Conservation (phyloP, 371 early-diverging fungal species). For the Mucor velutinosus region DNA sequence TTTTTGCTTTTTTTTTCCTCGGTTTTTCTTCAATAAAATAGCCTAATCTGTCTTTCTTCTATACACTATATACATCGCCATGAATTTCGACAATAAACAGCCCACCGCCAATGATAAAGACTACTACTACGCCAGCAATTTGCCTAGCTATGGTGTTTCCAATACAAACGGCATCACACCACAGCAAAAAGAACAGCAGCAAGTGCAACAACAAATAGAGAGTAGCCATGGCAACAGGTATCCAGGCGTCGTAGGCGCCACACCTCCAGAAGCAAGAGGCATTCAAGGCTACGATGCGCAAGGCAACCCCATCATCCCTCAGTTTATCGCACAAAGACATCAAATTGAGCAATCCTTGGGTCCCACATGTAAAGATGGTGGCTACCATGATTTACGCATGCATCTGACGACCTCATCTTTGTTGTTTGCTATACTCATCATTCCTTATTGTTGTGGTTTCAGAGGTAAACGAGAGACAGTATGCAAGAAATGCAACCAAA, state of each 20-base stretch:
- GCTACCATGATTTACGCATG: conserved; percentile 50
- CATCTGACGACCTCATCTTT: conserved; percentile 37
- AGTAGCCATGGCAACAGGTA: conserved; percentile 17
- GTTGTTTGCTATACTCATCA: conserved; percentile 35
- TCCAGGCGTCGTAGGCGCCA: conserved; percentile 40
- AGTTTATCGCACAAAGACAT: conserved; percentile 40
- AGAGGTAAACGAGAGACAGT: conserved; percentile 36
- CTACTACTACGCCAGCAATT: background rate
- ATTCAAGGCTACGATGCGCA: conserved; percentile 42
- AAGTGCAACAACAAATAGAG: conserved; percentile 11
- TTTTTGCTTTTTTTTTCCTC: background rate
- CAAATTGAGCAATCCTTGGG: conserved; percentile 43
- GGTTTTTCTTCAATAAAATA: background rate
- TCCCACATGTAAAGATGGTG: conserved; percentile 32
- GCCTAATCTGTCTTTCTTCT: background rate
- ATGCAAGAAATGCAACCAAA: conserved; percentile 42
- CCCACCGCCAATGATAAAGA: background rate
- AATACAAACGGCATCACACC: conserved; percentile 14
- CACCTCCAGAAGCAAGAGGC: conserved; percentile 28
- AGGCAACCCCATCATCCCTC: conserved; percentile 39
- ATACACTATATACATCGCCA: background rate
- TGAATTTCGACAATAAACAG: background rate
- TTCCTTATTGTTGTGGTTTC: conserved; percentile 51
- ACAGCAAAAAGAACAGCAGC: conserved; percentile 18
- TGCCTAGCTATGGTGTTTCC: conserved; percentile 12